phyloP scores from a whole-genome alignment of 352 stramenopile species.

The Globisporangium heterothallicum region DNA sequence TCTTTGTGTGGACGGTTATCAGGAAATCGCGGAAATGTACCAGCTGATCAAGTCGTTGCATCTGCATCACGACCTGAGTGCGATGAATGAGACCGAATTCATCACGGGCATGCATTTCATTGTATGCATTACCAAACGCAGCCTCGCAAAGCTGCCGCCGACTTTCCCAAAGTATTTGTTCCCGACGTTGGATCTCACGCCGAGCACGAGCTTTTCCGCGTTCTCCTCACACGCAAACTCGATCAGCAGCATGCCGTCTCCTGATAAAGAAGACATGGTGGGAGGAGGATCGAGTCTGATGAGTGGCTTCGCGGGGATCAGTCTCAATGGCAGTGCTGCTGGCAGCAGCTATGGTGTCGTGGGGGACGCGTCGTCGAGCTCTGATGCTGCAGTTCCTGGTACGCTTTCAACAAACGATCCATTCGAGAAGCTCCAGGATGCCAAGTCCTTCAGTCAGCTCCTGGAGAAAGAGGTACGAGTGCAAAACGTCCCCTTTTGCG shows the following conservation, averaged over 20 bases:
- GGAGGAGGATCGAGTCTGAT: background rate
- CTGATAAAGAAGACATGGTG: constrained; percentile 19
- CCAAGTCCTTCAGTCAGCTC: constrained; percentile 37
- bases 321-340: background rate
- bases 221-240: background rate
- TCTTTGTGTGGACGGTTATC: no score
- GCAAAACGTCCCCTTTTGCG: background rate
- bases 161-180: constrained; percentile 59
- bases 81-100: constrained; percentile 55
- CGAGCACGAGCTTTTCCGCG: no score
- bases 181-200: constrained; percentile 44
- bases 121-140: constrained; percentile 71
- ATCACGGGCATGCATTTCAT: constrained; percentile 75
- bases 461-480: constrained; percentile 29
- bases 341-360: background rate
- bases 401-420: no score
- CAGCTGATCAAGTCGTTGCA: constrained; percentile 36
- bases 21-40: constrained; percentile 50
- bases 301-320: constrained; percentile 1
- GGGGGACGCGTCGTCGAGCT: constrained; percentile 2
- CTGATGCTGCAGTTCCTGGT: no score
- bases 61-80: constrained; percentile 21
- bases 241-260: constrained; percentile 37
- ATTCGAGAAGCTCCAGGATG: constrained; percentile 27
- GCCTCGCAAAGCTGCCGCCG: constrained; percentile 36